Evolutionary conservation across 2,329 filamentous ascomycete species (phyloP), one percentile per base, ranked within the genome.

Genomic region (Domatiomyces catenatus): DNA sequence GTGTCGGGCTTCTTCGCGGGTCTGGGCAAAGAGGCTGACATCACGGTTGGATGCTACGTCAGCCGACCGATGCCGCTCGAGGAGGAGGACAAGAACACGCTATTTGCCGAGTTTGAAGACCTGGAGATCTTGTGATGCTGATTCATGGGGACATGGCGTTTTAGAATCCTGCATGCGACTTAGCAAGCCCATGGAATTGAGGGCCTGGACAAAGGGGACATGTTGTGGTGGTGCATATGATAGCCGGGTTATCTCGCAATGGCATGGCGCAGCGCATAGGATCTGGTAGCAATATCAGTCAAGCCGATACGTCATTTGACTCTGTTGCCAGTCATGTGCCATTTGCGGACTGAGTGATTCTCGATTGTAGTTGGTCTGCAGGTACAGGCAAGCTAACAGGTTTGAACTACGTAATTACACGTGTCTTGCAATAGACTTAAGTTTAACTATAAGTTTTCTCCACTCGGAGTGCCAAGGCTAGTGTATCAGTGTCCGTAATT

Each of bases 1-100:
- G 73, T 79, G 24, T 76, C 74, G n/a, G 77, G 74, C 70, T 79
- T 79, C 62, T 79, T 79, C 60, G 77, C 72, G 63, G 75, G 74
- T 6, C 72, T 77, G 10, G 75, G 78, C 55, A 74, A 77, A 55
- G 79, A 79, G 60, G 73, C 68, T 22, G 69, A 48, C 45, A 47
- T 79, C 19, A 68, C 75, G 56, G 74, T 79, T 20, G 76, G 76
- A 2, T 75, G 77, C 42, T 79, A 79, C 66, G 76, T 75, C 22
- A 74, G 70, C 59, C 68, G 76, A 24, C 76, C 76, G 62, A 69
- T 54, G 65, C 64, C 48, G 52, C 61, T 53, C 55, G 58, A 54
- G 42, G 60, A 59, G 50, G 59, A 57, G 22, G 51, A 53, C 12
- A 65, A 52, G 12, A 56, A 71, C 54, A 66, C 65, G 42, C 59